Conservation (phyloP, 2,329 filamentous ascomycete genomes). For the Pyrenophora graminea region DNA sequence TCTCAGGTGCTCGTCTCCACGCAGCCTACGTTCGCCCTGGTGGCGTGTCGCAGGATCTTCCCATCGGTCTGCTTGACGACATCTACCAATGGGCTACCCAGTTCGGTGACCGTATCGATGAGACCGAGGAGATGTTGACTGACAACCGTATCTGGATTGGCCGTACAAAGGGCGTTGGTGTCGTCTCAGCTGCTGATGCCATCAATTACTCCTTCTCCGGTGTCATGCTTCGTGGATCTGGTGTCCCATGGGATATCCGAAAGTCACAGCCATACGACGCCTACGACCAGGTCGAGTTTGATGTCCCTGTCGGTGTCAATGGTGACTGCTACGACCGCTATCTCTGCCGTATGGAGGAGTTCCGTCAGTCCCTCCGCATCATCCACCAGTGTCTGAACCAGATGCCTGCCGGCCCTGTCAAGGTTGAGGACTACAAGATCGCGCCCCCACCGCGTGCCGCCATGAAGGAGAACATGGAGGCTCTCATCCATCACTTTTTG, state of each 20-base stretch:
- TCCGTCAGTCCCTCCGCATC: slow-evolving; percentile 96
- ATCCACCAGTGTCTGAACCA: slow-evolving; percentile 99
- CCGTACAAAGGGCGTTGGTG: slow-evolving; percentile 86
- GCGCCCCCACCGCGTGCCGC: slow-evolving; percentile 91
- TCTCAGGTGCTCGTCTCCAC: slow-evolving; percentile 95
- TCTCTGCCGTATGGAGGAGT: slow-evolving; percentile 99
- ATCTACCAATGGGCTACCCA: slow-evolving; percentile 99
- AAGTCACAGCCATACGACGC: slow-evolving; percentile 98
- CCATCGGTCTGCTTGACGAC: slow-evolving; percentile 90
- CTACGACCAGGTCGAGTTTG: slow-evolving; percentile 97
- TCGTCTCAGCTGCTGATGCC: slow-evolving; percentile 89
- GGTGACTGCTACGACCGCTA: slow-evolving; percentile 99
- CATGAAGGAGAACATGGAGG: slow-evolving; percentile 99
- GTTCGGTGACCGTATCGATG: slow-evolving; percentile 96
- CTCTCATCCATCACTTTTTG: slow-evolving; percentile 97
- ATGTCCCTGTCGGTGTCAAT: slow-evolving; percentile 93
- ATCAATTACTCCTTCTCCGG: slow-evolving; percentile 96
- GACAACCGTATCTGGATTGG: slow-evolving; percentile 99
- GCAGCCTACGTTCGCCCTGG: slow-evolving; percentile 95
- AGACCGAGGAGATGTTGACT: slow-evolving; percentile 97
- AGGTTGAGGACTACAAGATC: slow-evolving; percentile 98
- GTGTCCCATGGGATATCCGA: slow-evolving; percentile 93
- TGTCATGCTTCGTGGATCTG: slow-evolving; percentile 96
- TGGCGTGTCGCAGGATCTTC: slow-evolving; percentile 94
- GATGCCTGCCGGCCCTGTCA: slow-evolving; percentile 92